Evolutionary conservation across 331 rosid genomes (phyloP).

Genomic region (Rosa hybrid): DNA sequence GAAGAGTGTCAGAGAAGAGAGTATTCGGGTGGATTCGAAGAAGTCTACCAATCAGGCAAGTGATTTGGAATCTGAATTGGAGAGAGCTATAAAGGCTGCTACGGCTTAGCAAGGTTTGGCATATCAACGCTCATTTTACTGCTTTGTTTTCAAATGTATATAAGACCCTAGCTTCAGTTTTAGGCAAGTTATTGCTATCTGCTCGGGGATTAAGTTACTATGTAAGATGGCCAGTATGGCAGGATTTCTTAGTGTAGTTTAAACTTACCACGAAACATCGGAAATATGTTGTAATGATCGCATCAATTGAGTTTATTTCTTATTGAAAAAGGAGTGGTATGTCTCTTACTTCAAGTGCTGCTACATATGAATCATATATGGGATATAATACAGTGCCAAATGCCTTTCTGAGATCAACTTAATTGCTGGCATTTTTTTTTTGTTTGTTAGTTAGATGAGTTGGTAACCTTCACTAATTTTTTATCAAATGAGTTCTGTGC

Average conservation of each 20-base stretch:
- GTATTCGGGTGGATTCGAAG: conserved; percentile 36
- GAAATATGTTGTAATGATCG: background rate
- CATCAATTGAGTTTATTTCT: background rate
- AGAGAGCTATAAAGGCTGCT: conserved; percentile 85
- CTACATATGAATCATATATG: background rate
- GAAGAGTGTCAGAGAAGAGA: conserved; percentile 49
- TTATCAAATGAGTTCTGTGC: background rate
- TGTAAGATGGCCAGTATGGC: background rate
- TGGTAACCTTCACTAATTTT: background rate
- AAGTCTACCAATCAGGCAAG: conserved; percentile 37
- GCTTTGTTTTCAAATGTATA: conserved; percentile 30
- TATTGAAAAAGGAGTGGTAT: background rate
- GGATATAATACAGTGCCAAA: background rate
- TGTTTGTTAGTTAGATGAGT: background rate
- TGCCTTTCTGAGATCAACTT: background rate
- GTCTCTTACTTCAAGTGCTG: background rate
- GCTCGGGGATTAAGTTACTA: background rate
- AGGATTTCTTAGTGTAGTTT: conserved; percentile 10
- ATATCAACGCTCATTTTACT: conserved; percentile 10
- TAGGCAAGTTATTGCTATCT: background rate
- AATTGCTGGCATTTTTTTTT: background rate
- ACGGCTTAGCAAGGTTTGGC: conserved; percentile 49
- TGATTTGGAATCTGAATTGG: conserved; percentile 77
- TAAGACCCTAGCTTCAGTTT: conserved; percentile 25
- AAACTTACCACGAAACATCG: background rate